Base-by-base conservation (phyloP, 2,329 filamentous ascomycete species). In the Colletotrichum sojae region DNA sequence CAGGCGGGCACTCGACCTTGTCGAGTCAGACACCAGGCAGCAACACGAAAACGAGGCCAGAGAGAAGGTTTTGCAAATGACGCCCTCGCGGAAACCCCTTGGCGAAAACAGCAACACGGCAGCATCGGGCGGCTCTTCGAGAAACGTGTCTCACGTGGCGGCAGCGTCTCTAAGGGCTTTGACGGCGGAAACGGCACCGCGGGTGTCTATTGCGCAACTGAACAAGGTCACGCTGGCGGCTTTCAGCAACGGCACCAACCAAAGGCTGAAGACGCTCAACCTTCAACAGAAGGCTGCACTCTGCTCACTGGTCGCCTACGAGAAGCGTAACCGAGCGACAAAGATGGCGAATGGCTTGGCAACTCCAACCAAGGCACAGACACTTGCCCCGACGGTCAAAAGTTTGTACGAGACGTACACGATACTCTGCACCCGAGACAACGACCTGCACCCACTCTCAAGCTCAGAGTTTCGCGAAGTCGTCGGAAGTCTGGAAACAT, bases 201-300 rank as follows among this genome's bases (percentile, higher is more conserved):
- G 95, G 69, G 96, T 94, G 39, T 94, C 90, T 31, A 97, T 99
- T 73, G 90, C 90, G 1, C 96, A 99, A 78, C 89, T 99, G 75
- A 97, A 96, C 77, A 94, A 94, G 75, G 91, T 98, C 70, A 97
- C 96, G 0, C 90, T 95, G 0, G 90, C 94, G 4, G 93, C 94
- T 1, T 98, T 99, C 80, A 94, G 93, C 78, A 95, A 98, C 74
- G 95, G 95, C 43, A 92, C 94, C 1, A 89, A 87, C 13, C 94
- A 98, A 74, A 90, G 96, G 67, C 89, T 99, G 15, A 92, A 93
- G 79, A 90, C 91, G 5, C 88, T 99, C 65, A 99, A 98, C 78
- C 86, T 99, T 2, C 97, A 99, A 78, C 96, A 99, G 80, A 98
- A 97, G 79, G 96, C 95, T 4, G 94, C 95, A 0, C 86, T 99